Percentiles rank a stretch among this genome's conserved stretches.
Conservation (phyloP, 2,329 filamentous ascomycete species). For the Graphilbum fragrans region DNA sequence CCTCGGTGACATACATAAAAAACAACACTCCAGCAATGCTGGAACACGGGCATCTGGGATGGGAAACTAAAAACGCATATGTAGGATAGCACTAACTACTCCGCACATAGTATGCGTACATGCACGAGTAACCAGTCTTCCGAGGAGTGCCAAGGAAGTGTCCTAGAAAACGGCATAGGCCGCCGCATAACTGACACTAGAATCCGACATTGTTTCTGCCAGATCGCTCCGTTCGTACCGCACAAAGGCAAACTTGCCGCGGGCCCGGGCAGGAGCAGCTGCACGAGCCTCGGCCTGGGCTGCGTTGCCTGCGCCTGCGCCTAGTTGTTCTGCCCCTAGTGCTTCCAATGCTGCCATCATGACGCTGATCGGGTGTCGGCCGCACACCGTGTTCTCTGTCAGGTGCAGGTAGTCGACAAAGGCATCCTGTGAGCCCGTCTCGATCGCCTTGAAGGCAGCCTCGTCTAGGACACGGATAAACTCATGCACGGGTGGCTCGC, state of each 20-base stretch:
- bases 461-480: constrained; percentile 73
- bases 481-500: constrained; percentile 57
- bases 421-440: constrained; percentile 56
- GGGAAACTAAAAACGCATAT: no score
- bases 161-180: constrained; percentile 73
- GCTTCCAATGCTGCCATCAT: constrained; percentile 78
- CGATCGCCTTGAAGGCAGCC: constrained; percentile 72
- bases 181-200: constrained; percentile 90
- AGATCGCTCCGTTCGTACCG: constrained; percentile 79
- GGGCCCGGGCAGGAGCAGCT: no score
- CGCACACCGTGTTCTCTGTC: constrained; percentile 88
- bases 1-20: no score
- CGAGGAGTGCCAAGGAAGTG: no score
- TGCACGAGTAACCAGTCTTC: no score
- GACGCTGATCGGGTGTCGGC: constrained; percentile 87
- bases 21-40: no score
- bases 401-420: constrained; percentile 58
- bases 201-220: constrained; percentile 54
- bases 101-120: no score
- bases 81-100: no score
- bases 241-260: constrained; percentile 58
- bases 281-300: no score
- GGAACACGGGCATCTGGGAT: no score
- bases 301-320: neutral
- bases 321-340: constrained; percentile 23